Base-by-base conservation (phyloP, 2,329 filamentous ascomycete genomes). In the Mollisiaceae sp. region DNA sequence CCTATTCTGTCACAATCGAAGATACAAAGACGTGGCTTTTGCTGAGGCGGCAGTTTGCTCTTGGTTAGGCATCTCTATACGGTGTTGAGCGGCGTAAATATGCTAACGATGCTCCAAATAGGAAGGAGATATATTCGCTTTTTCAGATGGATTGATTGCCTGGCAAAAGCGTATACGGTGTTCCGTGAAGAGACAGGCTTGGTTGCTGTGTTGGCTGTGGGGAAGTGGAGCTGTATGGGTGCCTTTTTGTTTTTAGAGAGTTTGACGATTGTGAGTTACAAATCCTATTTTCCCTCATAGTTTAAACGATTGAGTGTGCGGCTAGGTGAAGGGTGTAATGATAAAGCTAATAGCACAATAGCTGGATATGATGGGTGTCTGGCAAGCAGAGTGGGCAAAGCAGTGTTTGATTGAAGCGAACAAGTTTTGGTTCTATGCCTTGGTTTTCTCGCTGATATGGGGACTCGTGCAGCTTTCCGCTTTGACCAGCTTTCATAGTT, bases 201-300 rank as follows among this genome's bases (percentile, higher is more conserved):
- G 79, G 59, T 75, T 71, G 32, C 83, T 78, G 66, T 77, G 78
- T 78, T 91, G 2, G 85, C 87, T 43, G 78, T 89, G 5, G 77
- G 83, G 18, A 82, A 83, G 59, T 85, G 83, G 77, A 84, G 83
- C 8, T 87, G 87, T 71, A 82, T 89, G 59, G 89, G 89, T 57
- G 78, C 90, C 65, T 92, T 91, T 74, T 84, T 90, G 63, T 78
- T 91, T 24, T 79, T 91, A 65, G 91, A 93, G 78, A 84, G 86
- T 67, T 75, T 83, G 47, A 90, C 87, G 0, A 82, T 91, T 57
- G 80, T 87, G 66, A 82, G 90, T 78, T 32, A 32, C 27, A 6
- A 32, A 38, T 58, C 8, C 11, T 32, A 24, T 9, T 20, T 22
- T 27, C 61, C 56, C 43, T 52, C 52, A 14, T 36, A 15, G 56